Base-by-base conservation (phyloP, 148 eudicot genomes). In the Silene uniflora region DNA sequence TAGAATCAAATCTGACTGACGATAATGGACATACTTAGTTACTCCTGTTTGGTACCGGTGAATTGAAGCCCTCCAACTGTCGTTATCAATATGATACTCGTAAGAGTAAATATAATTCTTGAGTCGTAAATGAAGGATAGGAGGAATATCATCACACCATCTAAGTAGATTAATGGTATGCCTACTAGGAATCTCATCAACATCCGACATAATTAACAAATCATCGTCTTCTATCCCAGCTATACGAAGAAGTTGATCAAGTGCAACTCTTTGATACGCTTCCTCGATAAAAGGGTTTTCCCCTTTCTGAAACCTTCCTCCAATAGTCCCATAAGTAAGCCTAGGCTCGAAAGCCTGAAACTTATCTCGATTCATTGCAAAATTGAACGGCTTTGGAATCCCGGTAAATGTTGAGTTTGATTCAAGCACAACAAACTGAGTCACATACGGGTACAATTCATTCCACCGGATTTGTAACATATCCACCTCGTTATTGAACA, bases 261-360 rank as follows among this genome's bases (percentile, higher is more conserved):
- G 77, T 19, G 84, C 84, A 18, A 81, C 78, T 49, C 84, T 68
- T 24, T 81, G 84, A 73, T 73, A 77, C 3, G 80, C 84, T 60
- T 81, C 84, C 63, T 81, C 84, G 29, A 81, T n/a, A 22, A 81
- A 81, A 46, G 84, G 84, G 73, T 81, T 81, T 55, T 81, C 84
- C 1, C 77, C 75, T 55, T 39, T 81, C 70, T 21, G 73, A 42
- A 76, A 73, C 21, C 84, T 61, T 18, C 84, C 84, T 10, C 80
- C 77, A 61, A 81, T 73, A 2, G 49, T 67, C 35, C 80, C 84
- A 62, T 81, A 81, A 18, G 78, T 73, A 32, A 81, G 52, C 65
- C 84, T 77, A 52, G 63, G 60, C 46, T 81, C 81, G 54, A 77
- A 12, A n/a, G 73, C 73, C 47, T 73, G 24, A 24, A 81, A 81